Conservation (phyloP, 371 early-diverging fungal species). For the Sporodiniella umbellata region DNA sequence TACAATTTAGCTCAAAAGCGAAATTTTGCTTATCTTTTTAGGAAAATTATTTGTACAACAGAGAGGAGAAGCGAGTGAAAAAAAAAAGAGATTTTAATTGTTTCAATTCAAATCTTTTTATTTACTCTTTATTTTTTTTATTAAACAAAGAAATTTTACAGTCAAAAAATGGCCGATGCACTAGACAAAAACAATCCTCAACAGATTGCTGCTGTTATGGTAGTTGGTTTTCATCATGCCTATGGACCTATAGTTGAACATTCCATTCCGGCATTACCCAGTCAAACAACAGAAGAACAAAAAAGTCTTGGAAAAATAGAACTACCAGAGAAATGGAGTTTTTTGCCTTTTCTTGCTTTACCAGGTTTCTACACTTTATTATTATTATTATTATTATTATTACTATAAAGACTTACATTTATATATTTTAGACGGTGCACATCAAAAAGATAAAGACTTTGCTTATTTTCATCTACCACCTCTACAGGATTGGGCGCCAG, state of each 20-base stretch:
- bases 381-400: too few relatives aligned
- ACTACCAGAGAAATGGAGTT: conserved; percentile 81
- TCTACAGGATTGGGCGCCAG: conserved; percentile 61
- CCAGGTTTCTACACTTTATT: conserved; percentile 46
- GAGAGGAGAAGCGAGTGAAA: too few relatives aligned
- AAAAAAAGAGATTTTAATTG: too few relatives aligned
- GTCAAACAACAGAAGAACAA: conserved; percentile 20
- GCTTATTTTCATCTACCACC: conserved; percentile 86
- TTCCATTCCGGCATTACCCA: conserved; percentile 70
- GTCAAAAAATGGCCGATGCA: conserved; percentile 4
- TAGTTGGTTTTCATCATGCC: conserved; percentile 59
- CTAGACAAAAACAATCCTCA: conserved; percentile 32
- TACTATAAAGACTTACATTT: too few relatives aligned
- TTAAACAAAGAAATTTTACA: not conserved
- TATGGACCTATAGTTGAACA: conserved; percentile 72
- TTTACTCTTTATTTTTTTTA: not conserved
- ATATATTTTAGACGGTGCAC: conserved; percentile 67
- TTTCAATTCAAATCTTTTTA: too few relatives aligned
- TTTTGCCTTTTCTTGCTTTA: conserved; percentile 65
- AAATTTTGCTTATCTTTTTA: too few relatives aligned
- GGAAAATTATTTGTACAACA: too few relatives aligned
- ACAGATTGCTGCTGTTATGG: conserved; percentile 46
- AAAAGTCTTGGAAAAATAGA: conserved; percentile 46
- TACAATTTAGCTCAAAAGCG: too few relatives aligned
- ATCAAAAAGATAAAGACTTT: conserved; percentile 81